Evolutionary conservation across 306 rosid species (phyloP).

Genomic region (Medicago ruthenica): DNA sequence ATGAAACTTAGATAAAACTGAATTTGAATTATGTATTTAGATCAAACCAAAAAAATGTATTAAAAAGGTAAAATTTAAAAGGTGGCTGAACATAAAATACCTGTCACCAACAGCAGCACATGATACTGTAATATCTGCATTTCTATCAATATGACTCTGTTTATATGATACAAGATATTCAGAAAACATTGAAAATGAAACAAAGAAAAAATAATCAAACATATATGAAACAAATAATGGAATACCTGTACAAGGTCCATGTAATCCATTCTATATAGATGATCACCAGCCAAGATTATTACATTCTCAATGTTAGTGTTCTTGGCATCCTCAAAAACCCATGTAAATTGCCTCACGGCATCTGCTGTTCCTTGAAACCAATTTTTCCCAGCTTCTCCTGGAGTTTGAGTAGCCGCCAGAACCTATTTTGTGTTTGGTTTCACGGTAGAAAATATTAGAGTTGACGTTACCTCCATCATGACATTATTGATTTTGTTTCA

Average conservation of each 20-base stretch:
- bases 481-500: too few relatives aligned
- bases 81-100: slow-evolving; percentile 52
- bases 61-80: slow-evolving; percentile 18
- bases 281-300: slow-evolving; percentile 89
- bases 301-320: slow-evolving; percentile 78
- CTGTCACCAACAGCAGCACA: slow-evolving; percentile 74
- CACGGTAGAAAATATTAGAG: background rate
- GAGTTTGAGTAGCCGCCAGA: slow-evolving; percentile 95
- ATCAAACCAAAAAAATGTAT: slow-evolving; percentile 27
- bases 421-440: slow-evolving; percentile 61
- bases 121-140: slow-evolving; percentile 82
- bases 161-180: slow-evolving; percentile 37
- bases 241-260: slow-evolving; percentile 89
- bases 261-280: slow-evolving; percentile 93
- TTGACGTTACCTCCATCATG: too few relatives aligned
- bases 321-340: slow-evolving; percentile 99
- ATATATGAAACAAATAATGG: background rate
- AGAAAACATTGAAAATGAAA: slow-evolving; percentile 33
- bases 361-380: slow-evolving; percentile 99
- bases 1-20: slow-evolving; percentile 34
- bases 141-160: slow-evolving; percentile 81
- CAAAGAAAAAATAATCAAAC: slow-evolving; percentile 6
- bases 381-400: slow-evolving; percentile 89
- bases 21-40: slow-evolving; percentile 1
- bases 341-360: slow-evolving; percentile 92